Conservation (phyloP, 1,284 basidiomycete genomes). For the Ceraceosorus bombacis region DNA sequence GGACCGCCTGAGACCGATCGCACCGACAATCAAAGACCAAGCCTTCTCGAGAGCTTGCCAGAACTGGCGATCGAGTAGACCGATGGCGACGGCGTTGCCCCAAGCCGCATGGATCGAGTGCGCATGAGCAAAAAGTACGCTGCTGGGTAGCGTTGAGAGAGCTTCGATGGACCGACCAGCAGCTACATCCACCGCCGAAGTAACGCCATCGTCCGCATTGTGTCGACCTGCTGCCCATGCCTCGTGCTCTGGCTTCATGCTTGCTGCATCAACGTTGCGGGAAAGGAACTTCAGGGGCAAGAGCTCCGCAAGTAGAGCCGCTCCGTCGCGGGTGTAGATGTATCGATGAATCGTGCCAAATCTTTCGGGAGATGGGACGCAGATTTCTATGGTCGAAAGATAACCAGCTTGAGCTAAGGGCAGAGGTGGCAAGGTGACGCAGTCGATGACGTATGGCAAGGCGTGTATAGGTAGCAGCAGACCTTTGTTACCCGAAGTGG, state of each 20-base stretch:
- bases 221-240: not conserved
- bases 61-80: conserved; percentile 8
- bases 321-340: conserved; percentile 13
- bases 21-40: conserved; percentile 13
- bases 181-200: not conserved
- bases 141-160: conserved; percentile 6
- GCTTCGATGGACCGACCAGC: conserved; percentile 3
- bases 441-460: conserved; percentile 14
- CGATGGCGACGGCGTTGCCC: conserved; percentile 17
- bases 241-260: not conserved
- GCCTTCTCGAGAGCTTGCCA: conserved; percentile 12
- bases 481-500: not conserved
- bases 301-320: conserved; percentile 6
- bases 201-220: not conserved
- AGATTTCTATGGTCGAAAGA: conserved; percentile 10
- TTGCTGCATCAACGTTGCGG: not conserved
- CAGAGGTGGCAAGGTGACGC: conserved; percentile 12
- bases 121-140: conserved; percentile 3
- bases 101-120: conserved; percentile 11
- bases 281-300: conserved; percentile 10
- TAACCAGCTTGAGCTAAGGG: not conserved
- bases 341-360: conserved; percentile 10
- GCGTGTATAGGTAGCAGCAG: conserved; percentile 14
- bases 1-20: not conserved
- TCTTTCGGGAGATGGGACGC: conserved; percentile 5